Base-by-base conservation (phyloP, 2,329 filamentous ascomycete genomes). In the Neonectria faginata region DNA sequence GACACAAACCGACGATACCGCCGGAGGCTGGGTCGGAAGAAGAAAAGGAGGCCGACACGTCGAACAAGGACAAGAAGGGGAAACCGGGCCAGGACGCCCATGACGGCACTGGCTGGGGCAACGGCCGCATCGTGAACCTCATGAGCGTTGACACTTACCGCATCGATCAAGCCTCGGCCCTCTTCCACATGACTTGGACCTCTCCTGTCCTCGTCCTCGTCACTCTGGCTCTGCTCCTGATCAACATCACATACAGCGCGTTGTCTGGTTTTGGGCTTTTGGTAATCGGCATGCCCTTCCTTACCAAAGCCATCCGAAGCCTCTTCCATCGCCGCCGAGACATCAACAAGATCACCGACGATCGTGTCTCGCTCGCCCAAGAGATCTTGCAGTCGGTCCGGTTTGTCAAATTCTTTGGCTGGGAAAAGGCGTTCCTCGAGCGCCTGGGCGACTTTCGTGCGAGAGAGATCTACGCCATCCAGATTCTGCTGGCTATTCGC, bases 101-200 rank as follows among this genome's bases (percentile, higher is more conserved):
- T 12, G 92, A 96, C 72, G 92, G 91, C 3, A 84, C 88, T 22
- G 96, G 95, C 25, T 98, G 95, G 95, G 90, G 90, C 62, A 98
- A 97, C 73, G 96, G 96, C 22, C 89, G 93, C 67, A 93, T 98
- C 57, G 89, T 96, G 75, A 97, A 97, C 70, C 77, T 98, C 71
- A 97, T 98, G 94, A 95, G 93, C 66, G 93, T 96, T 48, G 95
- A 98, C 76, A 97, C 94, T 0, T 97, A 97, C 78, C 93, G 95
- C 70, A 85, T 99, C 65, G 94, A 98, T 73, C 91, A 94, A 75
- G 94, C 94, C 1, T 93, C 88, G 42, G 93, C 92, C 45, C 86
- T 97, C 78, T 95, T 97, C 79, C 96, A 99, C 77, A 87, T 97
- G 81, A 83, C 92, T 22, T 99, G 96, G 96, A 93, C 92, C 1